These are phyloP conservation scores for Talaromyces ruber DNA, from an alignment of 495 filamentous ascomycete species.

Conservation along the genomic window DNA sequence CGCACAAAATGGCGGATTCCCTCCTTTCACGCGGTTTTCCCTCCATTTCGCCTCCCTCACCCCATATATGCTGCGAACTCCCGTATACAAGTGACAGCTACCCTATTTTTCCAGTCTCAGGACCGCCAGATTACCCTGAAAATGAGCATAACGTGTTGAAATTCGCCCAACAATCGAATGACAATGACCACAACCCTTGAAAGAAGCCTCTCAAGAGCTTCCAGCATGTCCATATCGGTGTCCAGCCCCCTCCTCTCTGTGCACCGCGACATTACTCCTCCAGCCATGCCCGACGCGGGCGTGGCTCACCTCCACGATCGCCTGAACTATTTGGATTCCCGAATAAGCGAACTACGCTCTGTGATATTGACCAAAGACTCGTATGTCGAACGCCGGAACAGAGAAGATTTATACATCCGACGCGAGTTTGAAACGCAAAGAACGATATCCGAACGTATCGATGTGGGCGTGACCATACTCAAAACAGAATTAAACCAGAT, in stretches of 20 bases:
- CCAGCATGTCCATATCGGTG: conserved; percentile 30
- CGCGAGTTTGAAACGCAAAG: conserved; percentile 31
- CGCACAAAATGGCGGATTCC: neutral
- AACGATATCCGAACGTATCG: conserved; percentile 28
- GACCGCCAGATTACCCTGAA: neutral
- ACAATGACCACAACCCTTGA: conserved; percentile 32
- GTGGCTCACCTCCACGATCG: conserved; percentile 29
- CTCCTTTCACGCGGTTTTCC: neutral
- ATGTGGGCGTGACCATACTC: conserved; percentile 29
- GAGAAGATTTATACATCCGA: conserved; percentile 33
- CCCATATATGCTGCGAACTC: neutral
- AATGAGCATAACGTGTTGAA: neutral
- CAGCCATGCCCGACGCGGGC: conserved; percentile 22
- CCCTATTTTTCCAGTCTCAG: neutral
- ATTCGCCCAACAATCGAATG: neutral
- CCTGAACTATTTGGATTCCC: conserved; percentile 29
- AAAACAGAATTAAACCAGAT: conserved; percentile 30
- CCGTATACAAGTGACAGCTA: neutral
- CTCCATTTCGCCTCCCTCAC: neutral
- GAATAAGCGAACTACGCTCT: conserved; percentile 28
- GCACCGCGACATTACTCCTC: conserved; percentile 25
- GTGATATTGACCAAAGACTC: conserved; percentile 29
- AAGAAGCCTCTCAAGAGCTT: conserved; percentile 32
- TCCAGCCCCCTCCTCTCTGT: conserved; percentile 30
- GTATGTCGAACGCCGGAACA: conserved; percentile 34